Base-by-base conservation (phyloP, 163 green algal species). In the Smithsoniella earleae region DNA sequence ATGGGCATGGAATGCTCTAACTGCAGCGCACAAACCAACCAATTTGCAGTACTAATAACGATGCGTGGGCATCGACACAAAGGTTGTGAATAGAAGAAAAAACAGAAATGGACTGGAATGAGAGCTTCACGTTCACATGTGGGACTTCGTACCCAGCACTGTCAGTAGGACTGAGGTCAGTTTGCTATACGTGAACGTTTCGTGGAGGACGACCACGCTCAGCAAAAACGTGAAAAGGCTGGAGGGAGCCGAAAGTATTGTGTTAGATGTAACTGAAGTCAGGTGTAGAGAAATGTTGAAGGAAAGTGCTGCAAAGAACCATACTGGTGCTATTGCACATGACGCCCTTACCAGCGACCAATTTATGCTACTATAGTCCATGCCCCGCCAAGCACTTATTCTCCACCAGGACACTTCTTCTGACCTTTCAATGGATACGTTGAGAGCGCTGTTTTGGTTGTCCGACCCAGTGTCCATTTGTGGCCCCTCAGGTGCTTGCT, bases 201-300 rank as follows among this genome's bases (percentile, higher is more conserved):
- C 90, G n/a, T 66, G 38, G 4, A 92, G 80, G 2, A 91, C 44
- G 0, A 65, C n/a, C 18, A 92, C 82, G 38, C 81, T 85, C 36
- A 93, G 58, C 25, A 81, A 44, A 81, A 89, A 95, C 1, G 92
- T 97, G 84, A 98, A 97, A 18, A 98, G 81, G 46, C 79, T 83
- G 30, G 88, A 90, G 33, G 86, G 86, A 22, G 83, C 91, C 62
- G 82, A 91, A 3, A 98, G 78, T 43, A 98, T 94, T 33, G 93
- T 97, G 85, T 98, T 98, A 76, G 82, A 91, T 5, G 89, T 98
- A 27, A 98, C 92, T 28, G 80, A 88, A 1, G 93, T 98, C 36
- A 82, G 62, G 2, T 74, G 33, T 55, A 98, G 81, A 3, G 83
- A 93, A 13, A 77, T n/a, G 73, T 97, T 97, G 86, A 97, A 98